A percentile compares a stretch with the other conserved stretches of the same genome.
Evolutionary conservation across 108 stramenopile genomes (phyloP).

Genomic region (Cylindrotheca closterium): DNA sequence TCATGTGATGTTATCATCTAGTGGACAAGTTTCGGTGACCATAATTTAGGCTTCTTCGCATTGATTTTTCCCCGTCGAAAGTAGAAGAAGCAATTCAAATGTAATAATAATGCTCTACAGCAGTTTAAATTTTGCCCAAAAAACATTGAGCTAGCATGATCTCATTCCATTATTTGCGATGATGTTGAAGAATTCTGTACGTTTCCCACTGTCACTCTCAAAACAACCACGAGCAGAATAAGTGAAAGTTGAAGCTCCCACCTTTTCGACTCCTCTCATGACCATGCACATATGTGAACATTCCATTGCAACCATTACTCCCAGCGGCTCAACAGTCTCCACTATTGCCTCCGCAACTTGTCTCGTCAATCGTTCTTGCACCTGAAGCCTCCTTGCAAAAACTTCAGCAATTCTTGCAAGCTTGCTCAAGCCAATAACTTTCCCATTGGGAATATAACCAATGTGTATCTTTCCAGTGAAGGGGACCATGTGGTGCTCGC

Average conservation of each 20-base stretch:
- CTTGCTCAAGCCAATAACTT: constrained; percentile 92
- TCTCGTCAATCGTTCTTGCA: constrained; percentile 96
- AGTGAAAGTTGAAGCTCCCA: constrained; percentile 88
- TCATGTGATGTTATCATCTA: too few species aligned
- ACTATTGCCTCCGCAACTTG: constrained; percentile 96
- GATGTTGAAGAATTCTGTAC: constrained; percentile 95
- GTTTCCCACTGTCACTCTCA: constrained; percentile 82
- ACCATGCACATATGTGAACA: constrained; percentile 98
- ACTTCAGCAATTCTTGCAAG: constrained; percentile 95
- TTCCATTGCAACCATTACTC: constrained; percentile 98
- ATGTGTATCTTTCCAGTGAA: constrained; percentile 95
- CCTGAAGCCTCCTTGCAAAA: constrained; percentile 91
- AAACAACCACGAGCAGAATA: constrained; percentile 92
- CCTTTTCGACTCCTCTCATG: constrained; percentile 96
- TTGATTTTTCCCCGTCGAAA: too few species aligned
- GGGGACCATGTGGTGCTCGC: constrained; percentile 99
- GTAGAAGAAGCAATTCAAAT: too few species aligned
- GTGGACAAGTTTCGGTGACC: too few species aligned
- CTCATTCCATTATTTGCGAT: constrained; percentile 41
- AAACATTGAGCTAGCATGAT: too few species aligned
- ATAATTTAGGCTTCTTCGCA: too few species aligned
- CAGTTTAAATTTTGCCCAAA: too few species aligned
- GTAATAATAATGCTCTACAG: too few species aligned
- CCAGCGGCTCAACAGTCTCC: constrained; percentile 89
- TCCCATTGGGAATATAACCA: constrained; percentile 96